phyloP scores from a whole-genome alignment of 1,284 basidiomycete species.

The Neotropicomus parvogracilis region DNA sequence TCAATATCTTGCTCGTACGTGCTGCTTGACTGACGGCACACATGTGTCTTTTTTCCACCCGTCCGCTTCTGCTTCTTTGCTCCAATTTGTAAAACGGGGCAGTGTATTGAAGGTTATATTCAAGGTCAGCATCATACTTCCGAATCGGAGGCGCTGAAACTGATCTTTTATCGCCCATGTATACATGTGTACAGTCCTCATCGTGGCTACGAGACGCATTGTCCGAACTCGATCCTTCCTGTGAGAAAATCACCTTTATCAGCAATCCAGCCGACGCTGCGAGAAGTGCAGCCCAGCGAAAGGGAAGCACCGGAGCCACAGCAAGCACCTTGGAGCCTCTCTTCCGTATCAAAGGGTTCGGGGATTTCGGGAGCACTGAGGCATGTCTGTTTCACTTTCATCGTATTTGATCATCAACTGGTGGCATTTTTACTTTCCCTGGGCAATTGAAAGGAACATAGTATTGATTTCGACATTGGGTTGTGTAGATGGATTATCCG shows the following conservation, averaged over 20 bases:
- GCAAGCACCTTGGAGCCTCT: constrained; percentile 43
- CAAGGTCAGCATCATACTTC: constrained; percentile 52
- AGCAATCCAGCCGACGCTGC: constrained; percentile 53
- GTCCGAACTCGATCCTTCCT: constrained; percentile 83
- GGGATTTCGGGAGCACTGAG: constrained; percentile 81
- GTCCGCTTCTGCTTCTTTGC: background rate
- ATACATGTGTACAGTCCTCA: constrained; percentile 38
- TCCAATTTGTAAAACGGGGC: constrained; percentile 5
- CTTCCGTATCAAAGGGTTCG: constrained; percentile 74
- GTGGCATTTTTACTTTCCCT: background rate
- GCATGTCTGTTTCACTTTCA: constrained; percentile 37
- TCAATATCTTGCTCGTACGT: background rate
- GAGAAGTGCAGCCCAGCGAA: constrained; percentile 5
- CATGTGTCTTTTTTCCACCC: background rate
- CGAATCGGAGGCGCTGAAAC: background rate
- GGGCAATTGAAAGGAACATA: background rate
- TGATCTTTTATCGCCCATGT: background rate
- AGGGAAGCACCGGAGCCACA: background rate
- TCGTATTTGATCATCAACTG: background rate
- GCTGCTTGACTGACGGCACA: constrained; percentile 9
- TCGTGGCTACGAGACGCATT: constrained; percentile 90
- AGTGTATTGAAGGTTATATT: constrained; percentile 83
- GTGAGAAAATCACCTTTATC: constrained; percentile 80
- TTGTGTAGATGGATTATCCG: constrained; percentile 84
- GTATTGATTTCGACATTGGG: background rate